Percentiles rank a stretch among this genome's conserved stretches.
Conservation (phyloP, 768 basidiomycete species). For the Lactarius psammicola region DNA sequence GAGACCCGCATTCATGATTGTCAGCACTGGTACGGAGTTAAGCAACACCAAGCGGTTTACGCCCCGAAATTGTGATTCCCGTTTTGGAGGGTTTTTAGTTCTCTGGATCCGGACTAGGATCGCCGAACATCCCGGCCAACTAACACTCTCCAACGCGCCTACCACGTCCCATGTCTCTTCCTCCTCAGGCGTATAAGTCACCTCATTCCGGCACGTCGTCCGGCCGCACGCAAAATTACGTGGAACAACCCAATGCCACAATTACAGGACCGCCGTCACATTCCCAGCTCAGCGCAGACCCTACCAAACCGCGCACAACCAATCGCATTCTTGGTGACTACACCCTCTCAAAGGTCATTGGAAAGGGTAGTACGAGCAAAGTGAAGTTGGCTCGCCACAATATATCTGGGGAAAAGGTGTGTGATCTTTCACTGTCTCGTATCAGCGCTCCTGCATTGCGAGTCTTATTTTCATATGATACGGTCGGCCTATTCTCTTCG, state of each 20-base stretch:
- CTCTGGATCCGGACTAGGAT: no score
- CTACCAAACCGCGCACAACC: constrained; percentile 35
- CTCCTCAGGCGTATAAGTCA: constrained; percentile 54
- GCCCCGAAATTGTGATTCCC: no score
- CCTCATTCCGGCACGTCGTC: constrained; percentile 32
- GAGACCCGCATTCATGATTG: no score
- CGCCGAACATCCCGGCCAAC: constrained; percentile 36
- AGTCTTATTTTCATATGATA: background rate
- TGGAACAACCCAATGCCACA: constrained; percentile 28
- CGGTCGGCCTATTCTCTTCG: background rate
- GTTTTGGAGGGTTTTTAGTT: no score
- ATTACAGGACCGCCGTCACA: no score
- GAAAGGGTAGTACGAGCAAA: constrained; percentile 98
- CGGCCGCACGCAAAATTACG: constrained; percentile 32
- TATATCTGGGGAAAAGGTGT: constrained; percentile 86
- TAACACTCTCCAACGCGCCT: constrained; percentile 27
- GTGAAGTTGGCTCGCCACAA: constrained; percentile 96
- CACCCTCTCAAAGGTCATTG: constrained; percentile 93
- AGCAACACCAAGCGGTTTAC: no score
- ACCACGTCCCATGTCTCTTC: constrained; percentile 62
- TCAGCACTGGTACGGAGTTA: no score
- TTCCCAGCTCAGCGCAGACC: no score
- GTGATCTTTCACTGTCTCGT: constrained; percentile 53
- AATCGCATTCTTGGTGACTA: constrained; percentile 85
- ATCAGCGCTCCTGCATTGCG: constrained; percentile 39